Base-by-base conservation (phyloP, 2,329 filamentous ascomycete genomes). In the Exutisphaerella laricina region DNA sequence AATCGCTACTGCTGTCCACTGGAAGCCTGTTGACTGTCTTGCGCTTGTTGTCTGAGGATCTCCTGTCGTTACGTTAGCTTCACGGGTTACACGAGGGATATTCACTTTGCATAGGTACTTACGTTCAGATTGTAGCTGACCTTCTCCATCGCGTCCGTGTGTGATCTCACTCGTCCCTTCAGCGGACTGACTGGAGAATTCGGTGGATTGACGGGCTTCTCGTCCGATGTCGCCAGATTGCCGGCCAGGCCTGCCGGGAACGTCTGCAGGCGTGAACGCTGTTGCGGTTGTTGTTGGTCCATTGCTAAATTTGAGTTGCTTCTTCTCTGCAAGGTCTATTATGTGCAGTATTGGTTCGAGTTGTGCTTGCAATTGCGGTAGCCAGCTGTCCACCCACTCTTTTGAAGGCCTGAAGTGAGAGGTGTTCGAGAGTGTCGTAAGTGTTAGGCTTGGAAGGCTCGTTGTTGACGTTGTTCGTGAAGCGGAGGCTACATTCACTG, bases 331-430 rank as follows among this genome's bases (percentile, higher is more conserved):
- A 26, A 46, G 43, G 23, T 46, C 44, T n/a, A 54, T 52, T 9
- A 31, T 39, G 9, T 48, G 40, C 1, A 54, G 41, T 29, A 54
- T 51, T 21, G 71, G 36, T 86, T 81, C 1, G 88, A 94, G 66
- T 94, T 89, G 3, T 94, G 75, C 1, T 89, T 88, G 28, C 22
- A 97, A 72, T 56, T 92, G 85, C 0, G 87, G 84, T n/a, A 95
- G 78, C 90, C 90, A 97, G 44, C 79, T 84, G 57, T 96, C 89
- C 52, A 97, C 86, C 79, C 92, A 97, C 43, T 80, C 72, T 5
- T 83, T 70, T 4, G 87, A 86, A 3, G 90, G 88, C 51, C 83
- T 81, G 60, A 97, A 97, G 13, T 46, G n/a, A 45, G 48, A 25
- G 33, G 20, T 2, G 77, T 74, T 43, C 76, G 71, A 13, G 23